Percentiles rank a stretch among this genome's conserved stretches.
These are phyloP conservation scores for Oryza brachyantha DNA, from an alignment of 176 grass and related monocot genomes.

Conservation along the genomic window DNA sequence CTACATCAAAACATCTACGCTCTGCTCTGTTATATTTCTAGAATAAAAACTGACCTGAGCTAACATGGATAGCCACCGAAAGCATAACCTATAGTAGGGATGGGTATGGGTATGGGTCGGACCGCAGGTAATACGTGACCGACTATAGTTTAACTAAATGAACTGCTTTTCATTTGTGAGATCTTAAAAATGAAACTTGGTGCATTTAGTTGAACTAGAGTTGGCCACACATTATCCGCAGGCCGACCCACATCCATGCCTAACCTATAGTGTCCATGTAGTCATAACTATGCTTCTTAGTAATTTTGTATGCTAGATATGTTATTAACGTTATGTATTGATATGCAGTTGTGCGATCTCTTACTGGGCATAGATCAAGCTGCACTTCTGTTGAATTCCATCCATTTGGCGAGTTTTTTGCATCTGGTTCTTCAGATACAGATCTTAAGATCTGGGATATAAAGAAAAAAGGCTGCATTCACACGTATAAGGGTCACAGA, in stretches of 20 bases:
- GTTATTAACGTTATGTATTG: constrained; percentile 41
- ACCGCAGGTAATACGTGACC: too few relatives aligned
- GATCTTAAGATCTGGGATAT: constrained; percentile 99
- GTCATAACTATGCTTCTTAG: not conserved
- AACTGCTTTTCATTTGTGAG: too few relatives aligned
- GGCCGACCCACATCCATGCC: too few relatives aligned
- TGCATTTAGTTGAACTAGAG: too few relatives aligned
- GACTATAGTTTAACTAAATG: too few relatives aligned
- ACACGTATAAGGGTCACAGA: constrained; percentile 89
- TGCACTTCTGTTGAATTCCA: constrained; percentile 91
- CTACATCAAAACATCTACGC: not conserved
- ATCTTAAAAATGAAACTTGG: too few relatives aligned
- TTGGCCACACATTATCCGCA: too few relatives aligned
- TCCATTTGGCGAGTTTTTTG: constrained; percentile 97
- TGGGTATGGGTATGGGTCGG: too few relatives aligned
- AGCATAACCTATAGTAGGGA: not conserved
- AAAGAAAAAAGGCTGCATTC: constrained; percentile 97
- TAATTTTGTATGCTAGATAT: constrained; percentile 9
- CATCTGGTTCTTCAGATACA: constrained; percentile 89
- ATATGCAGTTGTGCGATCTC: constrained; percentile 81
- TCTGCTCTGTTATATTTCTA: not conserved
- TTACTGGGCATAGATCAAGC: constrained; percentile 73
- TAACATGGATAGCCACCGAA: not conserved
- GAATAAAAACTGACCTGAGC: not conserved
- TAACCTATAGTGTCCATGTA: not conserved